Percentiles rank a stretch among this genome's conserved stretches.
Evolutionary conservation across 2,329 filamentous ascomycete genomes (phyloP).

Genomic region (Aspergillus sp.): DNA sequence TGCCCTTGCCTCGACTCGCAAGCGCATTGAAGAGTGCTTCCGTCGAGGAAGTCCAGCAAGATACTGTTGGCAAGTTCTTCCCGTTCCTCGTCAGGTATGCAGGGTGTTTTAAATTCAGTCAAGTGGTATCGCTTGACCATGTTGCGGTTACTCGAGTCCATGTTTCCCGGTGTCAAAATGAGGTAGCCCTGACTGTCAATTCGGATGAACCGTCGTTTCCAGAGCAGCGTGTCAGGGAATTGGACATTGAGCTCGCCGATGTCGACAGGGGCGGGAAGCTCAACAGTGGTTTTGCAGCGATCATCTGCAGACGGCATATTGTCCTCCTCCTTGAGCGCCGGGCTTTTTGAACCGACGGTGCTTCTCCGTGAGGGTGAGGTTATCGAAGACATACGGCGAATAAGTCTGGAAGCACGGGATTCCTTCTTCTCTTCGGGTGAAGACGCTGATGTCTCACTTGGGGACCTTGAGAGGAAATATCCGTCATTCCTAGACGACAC

Average conservation of each 20-base stretch:
- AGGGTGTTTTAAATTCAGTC: slow-evolving; percentile 76
- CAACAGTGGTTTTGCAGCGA: slow-evolving; percentile 15
- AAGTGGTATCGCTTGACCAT: slow-evolving; percentile 80
- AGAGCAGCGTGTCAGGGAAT: slow-evolving; percentile 91
- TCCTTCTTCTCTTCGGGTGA: slow-evolving; percentile 53
- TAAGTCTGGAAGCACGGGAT: slow-evolving; percentile 60
- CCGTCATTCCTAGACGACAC: slow-evolving; percentile 40
- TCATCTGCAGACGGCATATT: slow-evolving; percentile 28
- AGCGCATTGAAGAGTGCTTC: slow-evolving; percentile 63
- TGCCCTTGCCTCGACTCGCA: slow-evolving; percentile 59
- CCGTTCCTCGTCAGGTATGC: slow-evolving; percentile 82
- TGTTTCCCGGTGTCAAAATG: slow-evolving; percentile 70
- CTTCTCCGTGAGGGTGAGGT: slow-evolving; percentile 53
- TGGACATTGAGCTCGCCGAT: slow-evolving; percentile 94
- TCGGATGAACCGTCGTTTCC: slow-evolving; percentile 89
- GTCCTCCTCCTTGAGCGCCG: slow-evolving; percentile 39
- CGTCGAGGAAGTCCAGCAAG: slow-evolving; percentile 62
- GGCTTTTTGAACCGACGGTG: slow-evolving; percentile 38
- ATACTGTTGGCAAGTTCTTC: slow-evolving; percentile 91
- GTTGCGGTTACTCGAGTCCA: slow-evolving; percentile 58
- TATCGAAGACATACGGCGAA: slow-evolving; percentile 66
- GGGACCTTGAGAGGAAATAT: slow-evolving; percentile 27
- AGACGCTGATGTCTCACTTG: slow-evolving; percentile 32
- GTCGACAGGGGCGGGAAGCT: slow-evolving; percentile 58
- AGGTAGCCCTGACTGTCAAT: slow-evolving; percentile 83